Conservation (phyloP, 2,329 filamentous ascomycete species). For the Alternaria burnsii region DNA sequence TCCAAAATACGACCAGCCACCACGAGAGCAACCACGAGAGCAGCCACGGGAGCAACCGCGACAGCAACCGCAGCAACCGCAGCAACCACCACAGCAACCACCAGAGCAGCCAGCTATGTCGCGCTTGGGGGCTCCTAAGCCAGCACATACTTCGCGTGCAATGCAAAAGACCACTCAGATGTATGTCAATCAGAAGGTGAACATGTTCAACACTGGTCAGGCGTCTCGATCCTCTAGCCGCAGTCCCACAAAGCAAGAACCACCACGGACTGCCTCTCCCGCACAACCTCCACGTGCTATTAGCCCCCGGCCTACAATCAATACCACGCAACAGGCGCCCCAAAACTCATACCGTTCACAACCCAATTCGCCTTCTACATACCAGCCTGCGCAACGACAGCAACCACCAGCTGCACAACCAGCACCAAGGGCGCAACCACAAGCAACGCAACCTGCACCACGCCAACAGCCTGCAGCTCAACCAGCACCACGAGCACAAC, state of each 20-base stretch:
- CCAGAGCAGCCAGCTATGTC: slow-evolving; percentile 65
- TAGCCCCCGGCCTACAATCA: slow-evolving; percentile 66
- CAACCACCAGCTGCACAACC: slow-evolving; percentile 10
- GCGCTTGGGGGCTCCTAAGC: slow-evolving; percentile 85
- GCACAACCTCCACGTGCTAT: slow-evolving; percentile 65
- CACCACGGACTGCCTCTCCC: slow-evolving; percentile 68
- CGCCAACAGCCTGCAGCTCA: slow-evolving; percentile 12
- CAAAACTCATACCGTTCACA: slow-evolving; percentile 23
- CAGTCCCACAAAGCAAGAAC: slow-evolving; percentile 56
- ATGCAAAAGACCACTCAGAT: slow-evolving; percentile 96
- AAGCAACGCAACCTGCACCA: slow-evolving; percentile 9
- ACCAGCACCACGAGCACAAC: not conserved
- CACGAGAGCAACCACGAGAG: slow-evolving; percentile 35
- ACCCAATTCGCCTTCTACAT: slow-evolving; percentile 17
- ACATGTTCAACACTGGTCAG: slow-evolving; percentile 69
- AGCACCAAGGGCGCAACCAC: slow-evolving; percentile 9
- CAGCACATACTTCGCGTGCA: slow-evolving; percentile 88
- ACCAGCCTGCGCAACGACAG: slow-evolving; percentile 13
- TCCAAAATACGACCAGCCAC: slow-evolving; percentile 79
- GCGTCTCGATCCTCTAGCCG: slow-evolving; percentile 67
- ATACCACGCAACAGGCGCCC: slow-evolving; percentile 35
- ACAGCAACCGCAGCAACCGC: not conserved
- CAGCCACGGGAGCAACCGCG: slow-evolving; percentile 44
- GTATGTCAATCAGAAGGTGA: slow-evolving; percentile 83
- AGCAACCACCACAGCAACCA: not conserved